phyloP scores from a whole-genome alignment of 2,329 filamentous ascomycete species.

The Cyanodermella asteris region DNA sequence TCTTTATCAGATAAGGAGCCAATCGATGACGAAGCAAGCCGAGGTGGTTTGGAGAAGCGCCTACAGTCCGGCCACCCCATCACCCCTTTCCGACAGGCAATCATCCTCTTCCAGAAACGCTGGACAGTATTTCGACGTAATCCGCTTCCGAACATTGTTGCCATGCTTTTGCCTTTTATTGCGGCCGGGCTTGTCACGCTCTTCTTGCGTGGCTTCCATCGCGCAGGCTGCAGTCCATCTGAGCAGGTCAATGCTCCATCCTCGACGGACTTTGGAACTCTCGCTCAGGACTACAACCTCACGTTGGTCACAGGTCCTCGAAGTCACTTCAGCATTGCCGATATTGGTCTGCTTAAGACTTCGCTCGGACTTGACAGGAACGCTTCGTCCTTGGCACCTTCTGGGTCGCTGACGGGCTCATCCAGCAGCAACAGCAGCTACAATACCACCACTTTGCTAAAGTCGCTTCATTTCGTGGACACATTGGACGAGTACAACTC shows the following conservation, averaged over 20 bases:
- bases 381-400: too few relatives aligned
- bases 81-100: conserved; percentile 45
- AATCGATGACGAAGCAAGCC: conserved; percentile 5
- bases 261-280: conserved; percentile 11
- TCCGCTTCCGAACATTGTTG: conserved; percentile 52
- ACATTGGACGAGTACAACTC: conserved; percentile 46
- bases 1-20: conserved; percentile 12
- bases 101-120: conserved; percentile 58
- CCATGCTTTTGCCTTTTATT: conserved; percentile 56
- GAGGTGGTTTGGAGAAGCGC: conserved; percentile 5
- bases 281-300: conserved; percentile 13
- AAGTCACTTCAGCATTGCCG: conserved; percentile 10
- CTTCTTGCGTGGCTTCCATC: conserved; percentile 39
- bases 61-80: conserved; percentile 49
- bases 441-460: too few relatives aligned
- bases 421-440: conserved; percentile 5
- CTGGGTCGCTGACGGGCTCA: too few relatives aligned
- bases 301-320: conserved; percentile 17
- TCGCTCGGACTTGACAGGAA: conserved; percentile 9
- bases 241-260: conserved; percentile 20
- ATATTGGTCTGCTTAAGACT: conserved; percentile 11
- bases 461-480: conserved; percentile 32
- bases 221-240: conserved; percentile 29
- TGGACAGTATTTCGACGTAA: conserved; percentile 57
- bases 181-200: conserved; percentile 60